phyloP scores from a whole-genome alignment of 371 early-diverging fungal genomes.

The Blakeslea trispora region DNA sequence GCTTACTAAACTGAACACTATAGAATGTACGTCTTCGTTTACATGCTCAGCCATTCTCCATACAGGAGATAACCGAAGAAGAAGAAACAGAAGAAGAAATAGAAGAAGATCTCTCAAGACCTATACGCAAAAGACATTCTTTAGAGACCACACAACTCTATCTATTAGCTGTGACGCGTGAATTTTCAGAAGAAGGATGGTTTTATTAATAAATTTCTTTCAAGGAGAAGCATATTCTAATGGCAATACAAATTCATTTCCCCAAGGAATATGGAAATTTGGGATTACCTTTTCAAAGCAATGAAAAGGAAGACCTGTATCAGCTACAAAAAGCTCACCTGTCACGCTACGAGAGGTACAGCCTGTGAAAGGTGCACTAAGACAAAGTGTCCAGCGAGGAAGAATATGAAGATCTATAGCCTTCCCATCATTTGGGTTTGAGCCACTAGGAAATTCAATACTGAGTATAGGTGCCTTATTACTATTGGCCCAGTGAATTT shows the following conservation, averaged over 20 bases:
- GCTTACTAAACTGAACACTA: neutral
- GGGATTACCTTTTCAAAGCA: constrained; percentile 60
- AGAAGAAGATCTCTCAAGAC: neutral
- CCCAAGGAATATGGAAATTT: constrained; percentile 72
- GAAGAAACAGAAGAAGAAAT: too few relatives aligned
- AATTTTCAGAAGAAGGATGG: neutral
- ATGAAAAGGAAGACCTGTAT: constrained; percentile 68
- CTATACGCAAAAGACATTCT: neutral
- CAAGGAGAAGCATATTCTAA: constrained; percentile 50
- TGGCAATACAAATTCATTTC: constrained; percentile 72
- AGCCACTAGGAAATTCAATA: constrained; percentile 76
- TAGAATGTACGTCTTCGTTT: neutral
- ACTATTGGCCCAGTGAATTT: constrained; percentile 77
- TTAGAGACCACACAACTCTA: neutral
- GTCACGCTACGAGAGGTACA: constrained; percentile 57
- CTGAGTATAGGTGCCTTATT: constrained; percentile 72
- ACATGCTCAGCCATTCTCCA: neutral
- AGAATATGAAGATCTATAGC: constrained; percentile 41
- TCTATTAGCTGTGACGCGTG: constrained; percentile 1
- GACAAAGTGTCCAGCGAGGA: constrained; percentile 77
- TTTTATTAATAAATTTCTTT: neutral
- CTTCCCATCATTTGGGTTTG: constrained; percentile 56
- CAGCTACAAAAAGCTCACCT: constrained; percentile 79
- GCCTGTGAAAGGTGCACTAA: constrained; percentile 75
- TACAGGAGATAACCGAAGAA: too few relatives aligned